phyloP scores from a whole-genome alignment of 2,329 filamentous ascomycete genomes.

The Fusarium tanahbumbuense region DNA sequence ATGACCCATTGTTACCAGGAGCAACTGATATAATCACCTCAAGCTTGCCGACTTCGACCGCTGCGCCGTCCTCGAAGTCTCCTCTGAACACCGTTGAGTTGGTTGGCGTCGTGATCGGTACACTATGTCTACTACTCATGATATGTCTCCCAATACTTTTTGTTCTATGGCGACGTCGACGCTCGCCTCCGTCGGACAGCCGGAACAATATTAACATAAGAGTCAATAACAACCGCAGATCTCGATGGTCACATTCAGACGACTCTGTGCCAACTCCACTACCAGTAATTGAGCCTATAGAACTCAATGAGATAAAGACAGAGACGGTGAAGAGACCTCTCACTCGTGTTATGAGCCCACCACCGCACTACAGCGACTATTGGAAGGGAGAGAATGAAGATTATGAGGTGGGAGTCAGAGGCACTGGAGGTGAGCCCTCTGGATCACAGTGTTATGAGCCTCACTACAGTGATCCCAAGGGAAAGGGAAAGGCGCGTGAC shows the following conservation, averaged over 20 bases:
- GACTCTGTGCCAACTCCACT: background rate
- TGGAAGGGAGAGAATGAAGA: background rate
- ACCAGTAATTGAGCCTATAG: background rate
- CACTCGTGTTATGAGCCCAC: background rate
- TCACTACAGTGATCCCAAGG: background rate
- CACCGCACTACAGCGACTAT: background rate
- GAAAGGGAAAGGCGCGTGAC: background rate
- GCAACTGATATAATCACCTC: background rate
- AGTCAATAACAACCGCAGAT: background rate
- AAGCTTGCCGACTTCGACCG: background rate
- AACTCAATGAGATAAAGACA: background rate
- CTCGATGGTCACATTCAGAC: background rate
- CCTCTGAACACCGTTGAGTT: background rate
- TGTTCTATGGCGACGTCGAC: background rate
- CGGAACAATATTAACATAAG: background rate
- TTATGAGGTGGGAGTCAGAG: background rate
- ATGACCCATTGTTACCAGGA: background rate
- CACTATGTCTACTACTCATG: background rate
- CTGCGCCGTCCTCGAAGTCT: background rate
- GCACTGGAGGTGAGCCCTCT: background rate
- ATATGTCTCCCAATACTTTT: background rate
- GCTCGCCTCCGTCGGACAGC: background rate
- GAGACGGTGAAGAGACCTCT: background rate
- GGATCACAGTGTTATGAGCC: background rate
- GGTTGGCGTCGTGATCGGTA: conserved; percentile 5